phyloP scores from a whole-genome alignment of 192 early-diverging fungal species.

The Coemansia sp. region DNA sequence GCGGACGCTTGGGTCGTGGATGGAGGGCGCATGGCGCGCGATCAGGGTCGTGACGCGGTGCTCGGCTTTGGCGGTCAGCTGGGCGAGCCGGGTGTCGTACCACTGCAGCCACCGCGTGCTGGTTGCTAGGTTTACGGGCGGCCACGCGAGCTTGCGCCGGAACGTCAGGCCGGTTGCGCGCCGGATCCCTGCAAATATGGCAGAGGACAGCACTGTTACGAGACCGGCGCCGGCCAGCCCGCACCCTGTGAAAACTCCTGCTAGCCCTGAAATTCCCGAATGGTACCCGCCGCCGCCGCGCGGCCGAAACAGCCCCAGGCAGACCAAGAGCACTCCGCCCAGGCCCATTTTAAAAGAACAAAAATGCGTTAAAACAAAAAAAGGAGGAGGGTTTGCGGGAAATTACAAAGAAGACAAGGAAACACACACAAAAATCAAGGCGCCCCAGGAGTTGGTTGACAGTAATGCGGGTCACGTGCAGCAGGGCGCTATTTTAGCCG shows the following conservation, averaged over 20 bases:
- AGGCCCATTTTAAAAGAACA: constrained; percentile 2
- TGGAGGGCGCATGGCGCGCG: constrained; percentile 3
- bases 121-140: constrained; percentile 10
- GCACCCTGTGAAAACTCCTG: background rate
- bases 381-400: no score
- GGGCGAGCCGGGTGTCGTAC: constrained; percentile 29
- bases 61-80: constrained; percentile 22
- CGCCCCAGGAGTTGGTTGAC: no score
- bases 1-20: constrained; percentile 14
- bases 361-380: background rate
- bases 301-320: constrained; percentile 9
- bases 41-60: constrained; percentile 4
- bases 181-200: constrained; percentile 31
- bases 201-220: constrained; percentile 7
- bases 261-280: background rate
- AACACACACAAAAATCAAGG: background rate
- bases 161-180: constrained; percentile 39
- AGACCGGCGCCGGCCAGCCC: constrained; percentile 5
- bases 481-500: no score
- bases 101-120: constrained; percentile 18
- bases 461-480: background rate
- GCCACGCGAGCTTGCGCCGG: constrained; percentile 10
- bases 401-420: background rate
- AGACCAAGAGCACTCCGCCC: background rate
- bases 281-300: background rate